Evolutionary conservation across 768 basidiomycete genomes (phyloP), one percentile per base, ranked within the genome.

Genomic region (Termitomyces sp.): DNA sequence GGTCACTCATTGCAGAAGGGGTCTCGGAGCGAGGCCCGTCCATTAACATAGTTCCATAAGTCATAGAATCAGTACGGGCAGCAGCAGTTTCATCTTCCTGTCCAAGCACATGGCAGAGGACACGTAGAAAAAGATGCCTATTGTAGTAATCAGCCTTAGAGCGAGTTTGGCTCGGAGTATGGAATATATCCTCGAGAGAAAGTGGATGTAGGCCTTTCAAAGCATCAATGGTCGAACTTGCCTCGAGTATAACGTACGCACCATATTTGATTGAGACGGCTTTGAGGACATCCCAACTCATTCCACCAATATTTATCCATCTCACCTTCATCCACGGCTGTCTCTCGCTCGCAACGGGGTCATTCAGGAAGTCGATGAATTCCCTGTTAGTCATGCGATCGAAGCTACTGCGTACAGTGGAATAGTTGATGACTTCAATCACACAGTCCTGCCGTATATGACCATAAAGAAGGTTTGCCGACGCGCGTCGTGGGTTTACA

Each of bases 201-300:
- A 89, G 79, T 1, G 88, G 88, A 66, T 90, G 88, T 44, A 90
- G 68, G 61, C 83, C 87, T 88, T 55, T 20, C 28, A 43, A 20
- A 13, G 23, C n/a, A 44, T 13, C 20, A 26, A 41, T 18, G 5
- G 6, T 20, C 9, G 55, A 47, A 58, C 16, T 30, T 41, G 46
- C 1, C 23, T 8, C 14, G 4, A 43, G n/a, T 43, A 43, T n/a
- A 20, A n/a, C 41, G 9, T 14, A 70, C 80, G 49, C 59, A 87
- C 87, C 78, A 65, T 87, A 88, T 69, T 81, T 82, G 58, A 89
- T 69, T 20, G 85, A 84, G 35, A 89, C 70, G 0, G 83, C 82
- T 64, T 85, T 86, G 64, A 91, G 79, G 40, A 90, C 86, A 65
- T 89, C 87, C 86, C 87, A 90, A 62, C 82, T 80, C 61, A 82